Evolutionary conservation across 352 stramenopile species (phyloP), one percentile per base, ranked within the genome.

Genomic region (Globisporangium spinosum): DNA sequence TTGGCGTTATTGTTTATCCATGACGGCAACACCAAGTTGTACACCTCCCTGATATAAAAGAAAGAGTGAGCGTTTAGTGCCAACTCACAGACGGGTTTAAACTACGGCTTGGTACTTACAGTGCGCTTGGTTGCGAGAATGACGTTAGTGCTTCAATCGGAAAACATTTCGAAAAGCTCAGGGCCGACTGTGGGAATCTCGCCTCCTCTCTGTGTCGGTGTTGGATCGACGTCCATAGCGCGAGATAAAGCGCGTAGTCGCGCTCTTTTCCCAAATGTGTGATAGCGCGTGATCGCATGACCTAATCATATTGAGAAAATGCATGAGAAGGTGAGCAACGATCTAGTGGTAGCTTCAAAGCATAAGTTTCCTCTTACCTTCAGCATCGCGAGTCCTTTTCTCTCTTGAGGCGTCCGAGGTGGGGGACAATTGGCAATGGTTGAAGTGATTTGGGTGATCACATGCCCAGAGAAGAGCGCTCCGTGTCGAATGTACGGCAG

Each of bases 401-500:
- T 69, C 12, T 85, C 77, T 60, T 78, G 70, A 20, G 77, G 62
- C 7, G 79, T 77, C 8, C 61, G 78, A 35, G 79, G 81, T 8
- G 65, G 58, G 64, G 80, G 73, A 23, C 69, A 74, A 3, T 57
- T 77, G 15, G 65, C 62, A 40, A 91, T 90, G 25, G 71, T 69
- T 40, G 73, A 63, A 2, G 65, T 58, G 43, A 91, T 77, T 47
- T 77, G 73, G 27, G 74, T 70, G 29, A 93, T 59, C 38, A 91
- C 76, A 29, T 82, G 75, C 6, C 82, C 80, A 58, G 74, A 74
- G 59, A 84, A 93, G 0, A 93, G 61, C 29, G 81, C 77, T 0
- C 85, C 83, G 22, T 93, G 85, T 0, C 85, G 85, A 71, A 93
- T 81, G 70, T 86, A 91, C 43, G 85, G 85, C n/a, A 91, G 58